phyloP scores from a whole-genome alignment of 441 rosid species.

The Arabidopsis hybrid region DNA sequence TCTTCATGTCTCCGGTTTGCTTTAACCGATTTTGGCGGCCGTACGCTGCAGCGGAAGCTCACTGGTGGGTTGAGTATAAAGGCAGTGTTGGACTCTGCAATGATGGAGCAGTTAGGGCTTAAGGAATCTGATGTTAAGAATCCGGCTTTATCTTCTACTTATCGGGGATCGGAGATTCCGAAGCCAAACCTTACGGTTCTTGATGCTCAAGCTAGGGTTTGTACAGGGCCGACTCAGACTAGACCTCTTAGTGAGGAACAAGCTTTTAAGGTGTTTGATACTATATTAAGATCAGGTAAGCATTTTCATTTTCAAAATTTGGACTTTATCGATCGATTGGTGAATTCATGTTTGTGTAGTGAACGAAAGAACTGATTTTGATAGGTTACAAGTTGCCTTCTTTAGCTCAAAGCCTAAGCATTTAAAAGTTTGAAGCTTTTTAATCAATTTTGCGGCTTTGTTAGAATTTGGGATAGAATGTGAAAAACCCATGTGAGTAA shows the following conservation, averaged over 20 bases:
- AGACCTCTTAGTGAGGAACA: slow-evolving; percentile 78
- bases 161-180: slow-evolving; percentile 62
- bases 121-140: slow-evolving; percentile 66
- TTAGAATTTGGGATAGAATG: slow-evolving; percentile 9
- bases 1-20: slow-evolving; percentile 45
- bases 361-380: not conserved
- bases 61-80: slow-evolving; percentile 38
- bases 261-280: slow-evolving; percentile 77
- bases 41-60: slow-evolving; percentile 43
- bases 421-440: slow-evolving; percentile 12
- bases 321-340: slow-evolving; percentile 8
- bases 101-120: slow-evolving; percentile 65
- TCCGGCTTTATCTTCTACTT: slow-evolving; percentile 80
- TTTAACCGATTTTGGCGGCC: slow-evolving; percentile 6
- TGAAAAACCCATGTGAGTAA: slow-evolving; percentile 6
- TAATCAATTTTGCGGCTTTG: not conserved
- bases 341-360: not conserved
- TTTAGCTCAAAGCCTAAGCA: not conserved
- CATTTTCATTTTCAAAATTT: not conserved
- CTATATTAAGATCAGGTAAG: slow-evolving; percentile 83
- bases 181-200: slow-evolving; percentile 90
- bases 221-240: slow-evolving; percentile 94
- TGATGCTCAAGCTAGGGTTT: slow-evolving; percentile 97
- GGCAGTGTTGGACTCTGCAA: slow-evolving; percentile 56
- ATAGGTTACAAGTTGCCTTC: not conserved